These are phyloP conservation scores for Exophiala bonariae DNA, from an alignment of 2,329 filamentous ascomycete genomes.

Conservation along the genomic window DNA sequence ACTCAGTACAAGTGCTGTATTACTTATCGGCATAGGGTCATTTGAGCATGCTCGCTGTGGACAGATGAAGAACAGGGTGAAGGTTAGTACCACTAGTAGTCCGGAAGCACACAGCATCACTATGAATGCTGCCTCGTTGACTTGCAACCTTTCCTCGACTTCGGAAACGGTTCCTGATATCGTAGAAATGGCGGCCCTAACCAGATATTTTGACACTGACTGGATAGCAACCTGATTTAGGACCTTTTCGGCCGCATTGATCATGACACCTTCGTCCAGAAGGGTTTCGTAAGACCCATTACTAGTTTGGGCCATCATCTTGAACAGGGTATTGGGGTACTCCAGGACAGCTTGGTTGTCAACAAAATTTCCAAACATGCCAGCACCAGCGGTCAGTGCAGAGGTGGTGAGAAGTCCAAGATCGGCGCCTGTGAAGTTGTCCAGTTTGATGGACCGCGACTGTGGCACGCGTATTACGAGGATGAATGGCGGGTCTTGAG, in stretches of 20 bases:
- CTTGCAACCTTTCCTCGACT: conserved; percentile 4
- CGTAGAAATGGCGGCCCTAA: not conserved
- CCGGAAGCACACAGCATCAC: not conserved
- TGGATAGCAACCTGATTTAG: conserved; percentile 18
- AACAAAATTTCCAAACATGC: conserved; percentile 19
- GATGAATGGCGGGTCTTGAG: too few species aligned
- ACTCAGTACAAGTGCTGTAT: too few species aligned
- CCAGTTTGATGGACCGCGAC: not conserved
- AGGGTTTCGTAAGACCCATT: conserved; percentile 17
- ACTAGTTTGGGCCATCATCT: conserved; percentile 16
- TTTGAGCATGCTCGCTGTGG: too few species aligned
- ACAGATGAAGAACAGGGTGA: not conserved
- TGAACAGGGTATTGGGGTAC: conserved; percentile 20
- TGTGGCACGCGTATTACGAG: too few species aligned
- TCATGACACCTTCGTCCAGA: conserved; percentile 9
- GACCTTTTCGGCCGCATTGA: conserved; percentile 6
- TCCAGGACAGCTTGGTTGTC: conserved; percentile 6
- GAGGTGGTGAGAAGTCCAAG: conserved; percentile 5
- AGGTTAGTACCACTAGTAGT: not conserved
- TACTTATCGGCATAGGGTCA: too few species aligned
- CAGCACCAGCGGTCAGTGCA: conserved; percentile 5
- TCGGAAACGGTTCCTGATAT: too few species aligned
- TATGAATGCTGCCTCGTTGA: conserved; percentile 10
- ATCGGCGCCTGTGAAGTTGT: conserved; percentile 5
- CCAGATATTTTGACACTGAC: conserved; percentile 6